A percentile compares a stretch with the other conserved stretches of the same genome.
Conservation (phyloP, 2,329 filamentous ascomycete genomes). For the Apiospora kogelbergensis region DNA sequence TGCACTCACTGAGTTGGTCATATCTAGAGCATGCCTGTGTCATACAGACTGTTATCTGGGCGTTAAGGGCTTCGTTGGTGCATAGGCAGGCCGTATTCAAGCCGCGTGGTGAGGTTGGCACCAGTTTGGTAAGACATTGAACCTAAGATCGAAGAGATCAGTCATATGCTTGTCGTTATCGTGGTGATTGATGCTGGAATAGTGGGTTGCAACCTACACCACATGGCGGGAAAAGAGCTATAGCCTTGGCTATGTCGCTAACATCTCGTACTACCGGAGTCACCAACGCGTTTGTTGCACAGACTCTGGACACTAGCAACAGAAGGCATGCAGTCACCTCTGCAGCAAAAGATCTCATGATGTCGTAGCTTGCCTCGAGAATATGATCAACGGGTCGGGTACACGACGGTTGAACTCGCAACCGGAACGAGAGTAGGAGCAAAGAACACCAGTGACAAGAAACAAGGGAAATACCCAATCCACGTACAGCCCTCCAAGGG, state of each 20-base stretch:
- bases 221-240: background rate
- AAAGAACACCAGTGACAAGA: background rate
- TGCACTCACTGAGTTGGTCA: slow-evolving; percentile 12
- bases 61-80: background rate
- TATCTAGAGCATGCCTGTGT: background rate
- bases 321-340: background rate
- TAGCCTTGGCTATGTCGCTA: background rate
- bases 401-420: background rate
- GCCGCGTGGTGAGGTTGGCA: background rate
- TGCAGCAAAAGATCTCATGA: background rate
- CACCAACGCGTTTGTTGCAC: background rate
- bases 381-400: background rate
- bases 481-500: background rate
- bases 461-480: background rate
- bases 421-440: background rate
- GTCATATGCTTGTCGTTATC: background rate
- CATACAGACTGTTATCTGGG: background rate
- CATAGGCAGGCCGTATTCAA: slow-evolving; percentile 6
- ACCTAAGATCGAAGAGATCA: background rate
- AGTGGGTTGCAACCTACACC: background rate
- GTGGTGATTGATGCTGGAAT: too few species aligned
- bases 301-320: background rate
- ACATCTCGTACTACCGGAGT: background rate
- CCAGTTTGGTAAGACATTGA: background rate
- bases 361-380: background rate